Evolutionary conservation across 768 basidiomycete genomes (phyloP).

Genomic region (Psilocybe tampanensis): DNA sequence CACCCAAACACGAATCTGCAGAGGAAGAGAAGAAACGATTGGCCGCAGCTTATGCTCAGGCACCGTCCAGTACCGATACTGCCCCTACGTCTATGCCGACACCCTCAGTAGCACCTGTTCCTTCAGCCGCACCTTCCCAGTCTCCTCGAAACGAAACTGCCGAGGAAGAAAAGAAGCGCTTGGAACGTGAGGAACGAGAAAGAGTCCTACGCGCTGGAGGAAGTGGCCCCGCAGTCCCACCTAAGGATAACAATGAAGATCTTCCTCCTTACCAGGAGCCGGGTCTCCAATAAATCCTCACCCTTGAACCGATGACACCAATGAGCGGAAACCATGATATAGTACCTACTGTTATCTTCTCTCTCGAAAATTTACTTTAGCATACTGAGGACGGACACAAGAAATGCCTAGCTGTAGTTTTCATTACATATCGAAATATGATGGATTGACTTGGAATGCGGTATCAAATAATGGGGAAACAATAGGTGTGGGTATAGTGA

Average conservation of each 20-base stretch:
- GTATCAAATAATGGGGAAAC: not conserved
- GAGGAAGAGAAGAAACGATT: conserved; percentile 71
- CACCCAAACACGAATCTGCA: conserved; percentile 46
- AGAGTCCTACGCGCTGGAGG: conserved; percentile 38
- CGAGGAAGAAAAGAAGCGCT: conserved; percentile 62
- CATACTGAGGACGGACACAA: not conserved
- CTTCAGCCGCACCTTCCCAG: conserved; percentile 9
- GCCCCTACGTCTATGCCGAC: not conserved
- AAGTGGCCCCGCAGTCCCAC: conserved; percentile 11
- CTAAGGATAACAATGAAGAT: conserved; percentile 42
- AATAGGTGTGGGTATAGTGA: not conserved
- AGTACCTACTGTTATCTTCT: not conserved
- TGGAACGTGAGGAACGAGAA: conserved; percentile 70
- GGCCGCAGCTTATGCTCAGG: conserved; percentile 37
- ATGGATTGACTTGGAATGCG: not conserved
- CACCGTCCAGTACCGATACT: conserved; percentile 9
- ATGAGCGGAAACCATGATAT: not conserved
- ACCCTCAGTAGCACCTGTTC: not conserved
- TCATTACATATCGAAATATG: not conserved
- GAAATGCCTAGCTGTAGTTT: not conserved
- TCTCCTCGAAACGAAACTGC: conserved; percentile 44
- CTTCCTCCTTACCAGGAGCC: conserved; percentile 52
- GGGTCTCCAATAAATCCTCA: not conserved
- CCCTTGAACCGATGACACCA: not conserved
- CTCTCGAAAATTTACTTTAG: not conserved